A percentile compares a stretch with the other conserved stretches of the same genome.
These are phyloP conservation scores for Boletus subcaerulescens DNA, from an alignment of 768 basidiomycete species.

Conservation along the genomic window DNA sequence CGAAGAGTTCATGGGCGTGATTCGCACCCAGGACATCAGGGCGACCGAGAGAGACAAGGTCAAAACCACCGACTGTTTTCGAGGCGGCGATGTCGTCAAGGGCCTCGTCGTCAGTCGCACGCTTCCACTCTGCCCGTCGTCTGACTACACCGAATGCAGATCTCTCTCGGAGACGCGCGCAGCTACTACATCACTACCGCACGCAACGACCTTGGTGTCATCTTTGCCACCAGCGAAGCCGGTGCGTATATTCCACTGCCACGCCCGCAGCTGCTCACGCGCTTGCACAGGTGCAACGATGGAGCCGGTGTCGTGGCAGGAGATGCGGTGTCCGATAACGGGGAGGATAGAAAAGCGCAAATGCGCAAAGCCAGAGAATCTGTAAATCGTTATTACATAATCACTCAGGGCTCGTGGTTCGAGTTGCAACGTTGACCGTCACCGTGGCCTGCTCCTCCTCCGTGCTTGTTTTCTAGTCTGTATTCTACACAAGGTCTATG, in stretches of 20 bases:
- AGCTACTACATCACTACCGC: conserved; percentile 93
- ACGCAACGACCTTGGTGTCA: conserved; percentile 85
- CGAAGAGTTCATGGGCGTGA: conserved; percentile 88
- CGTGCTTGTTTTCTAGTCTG: conserved; percentile 21
- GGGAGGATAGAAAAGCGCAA: conserved; percentile 79
- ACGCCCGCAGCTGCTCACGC: conserved; percentile 2
- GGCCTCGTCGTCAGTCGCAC: conserved; percentile 71
- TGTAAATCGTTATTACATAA: conserved; percentile 36
- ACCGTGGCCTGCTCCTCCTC: neutral
- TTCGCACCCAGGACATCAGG: conserved; percentile 84
- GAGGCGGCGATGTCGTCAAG: conserved; percentile 87
- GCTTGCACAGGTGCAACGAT: conserved; percentile 62
- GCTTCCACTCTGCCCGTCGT: neutral
- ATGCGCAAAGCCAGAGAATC: conserved; percentile 77
- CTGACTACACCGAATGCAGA: conserved; percentile 43
- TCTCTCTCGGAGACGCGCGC: conserved; percentile 87
- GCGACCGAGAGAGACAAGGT: conserved; percentile 89
- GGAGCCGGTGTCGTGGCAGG: conserved; percentile 86
- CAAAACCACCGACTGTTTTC: conserved; percentile 87
- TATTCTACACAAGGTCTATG: conserved; percentile 37
- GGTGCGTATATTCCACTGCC: conserved; percentile 42
- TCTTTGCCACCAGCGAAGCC: conserved; percentile 86
- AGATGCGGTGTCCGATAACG: conserved; percentile 85
- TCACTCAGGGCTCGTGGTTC: conserved; percentile 17
- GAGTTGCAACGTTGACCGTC: conserved; percentile 12